Evolutionary conservation across 2,329 filamentous ascomycete species (phyloP), one percentile per base, ranked within the genome.

Genomic region (Hypocrella siamensis): DNA sequence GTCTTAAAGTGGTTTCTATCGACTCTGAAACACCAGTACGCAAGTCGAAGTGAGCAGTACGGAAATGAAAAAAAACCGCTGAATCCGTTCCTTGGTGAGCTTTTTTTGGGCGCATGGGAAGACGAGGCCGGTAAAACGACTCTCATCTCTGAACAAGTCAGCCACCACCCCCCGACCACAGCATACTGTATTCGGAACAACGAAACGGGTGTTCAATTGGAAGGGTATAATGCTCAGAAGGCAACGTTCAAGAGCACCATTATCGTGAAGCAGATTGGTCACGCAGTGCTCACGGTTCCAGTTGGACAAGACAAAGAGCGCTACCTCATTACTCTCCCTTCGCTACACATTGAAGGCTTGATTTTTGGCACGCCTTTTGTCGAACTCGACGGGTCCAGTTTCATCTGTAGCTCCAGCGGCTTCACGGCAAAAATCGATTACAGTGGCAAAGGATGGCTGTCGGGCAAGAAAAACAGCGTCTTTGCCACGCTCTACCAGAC

Each of bases 1-100:
- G 88, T 96, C n/a, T 63, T 94, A 45, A 92, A 88, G 57, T 96
- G 88, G 88, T 96, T 94, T 60, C 60, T 96, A 34, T 86, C 76
- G 47, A 93, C 86, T 4, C 65, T 96, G 32, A 93, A 90, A 61
- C 83, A 92, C 56, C 84, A 93, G 52, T 75, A 77, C 46, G 70
- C 71, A 35, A 73, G 65, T 47, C 67, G 70, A 36, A 92, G 82
- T 50, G 86, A 94, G 44, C 62, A 75, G 45, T 75, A 67, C 40
- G 85, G 84, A 31, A 90, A 84, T 48, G 88, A 94, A 65, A 96
- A 96, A 74, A 98, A 96, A 65, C 88, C 88, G 3, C 61, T 98
- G 37, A 96, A 98, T 51, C 90, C 90, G 0, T 96, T 98, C 59
- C 60, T 98, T 22, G 88, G 88, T 35, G 88, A 98, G 61, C 69